phyloP scores from a whole-genome alignment of 140 eudicot species.

The Cichorium intybus region DNA sequence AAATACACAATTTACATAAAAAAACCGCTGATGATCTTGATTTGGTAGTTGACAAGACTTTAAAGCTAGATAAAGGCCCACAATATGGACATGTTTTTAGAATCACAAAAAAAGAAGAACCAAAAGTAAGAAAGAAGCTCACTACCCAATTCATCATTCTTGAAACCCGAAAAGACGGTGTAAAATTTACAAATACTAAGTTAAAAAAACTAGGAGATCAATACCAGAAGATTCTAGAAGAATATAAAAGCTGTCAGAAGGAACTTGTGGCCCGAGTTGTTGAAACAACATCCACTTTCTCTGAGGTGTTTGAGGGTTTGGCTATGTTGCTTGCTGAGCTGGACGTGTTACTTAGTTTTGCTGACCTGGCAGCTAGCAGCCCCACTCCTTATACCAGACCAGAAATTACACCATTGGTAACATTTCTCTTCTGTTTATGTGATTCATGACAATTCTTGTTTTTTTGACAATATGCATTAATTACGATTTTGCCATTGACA shows the following conservation, averaged over 20 bases:
- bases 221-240: conserved; percentile 78
- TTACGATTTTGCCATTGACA: conserved; percentile 34
- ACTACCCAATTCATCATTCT: conserved; percentile 74
- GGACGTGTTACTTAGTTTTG: conserved; percentile 96
- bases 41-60: conserved; percentile 58
- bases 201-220: conserved; percentile 83
- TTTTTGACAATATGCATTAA: background rate
- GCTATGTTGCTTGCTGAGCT: conserved; percentile 72
- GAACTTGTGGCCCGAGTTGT: conserved; percentile 83
- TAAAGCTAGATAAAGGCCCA: conserved; percentile 88
- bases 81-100: conserved; percentile 95
- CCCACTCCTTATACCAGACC: conserved; percentile 92
- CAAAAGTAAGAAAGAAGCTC: conserved; percentile 87
- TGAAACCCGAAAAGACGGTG: conserved; percentile 97
- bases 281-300: conserved; percentile 61
- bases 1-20: conserved; percentile 67
- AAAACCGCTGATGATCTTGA: conserved; percentile 80
- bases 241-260: conserved; percentile 81
- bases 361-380: conserved; percentile 89
- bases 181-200: conserved; percentile 80
- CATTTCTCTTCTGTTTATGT: conserved; percentile 8
- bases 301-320: conserved; percentile 86
- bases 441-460: background rate
- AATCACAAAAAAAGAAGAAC: conserved; percentile 98
- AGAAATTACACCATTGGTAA: conserved; percentile 68